These are phyloP conservation scores for Leccinum pachyderme DNA, from an alignment of 1,284 basidiomycete species.

Conservation along the genomic window DNA sequence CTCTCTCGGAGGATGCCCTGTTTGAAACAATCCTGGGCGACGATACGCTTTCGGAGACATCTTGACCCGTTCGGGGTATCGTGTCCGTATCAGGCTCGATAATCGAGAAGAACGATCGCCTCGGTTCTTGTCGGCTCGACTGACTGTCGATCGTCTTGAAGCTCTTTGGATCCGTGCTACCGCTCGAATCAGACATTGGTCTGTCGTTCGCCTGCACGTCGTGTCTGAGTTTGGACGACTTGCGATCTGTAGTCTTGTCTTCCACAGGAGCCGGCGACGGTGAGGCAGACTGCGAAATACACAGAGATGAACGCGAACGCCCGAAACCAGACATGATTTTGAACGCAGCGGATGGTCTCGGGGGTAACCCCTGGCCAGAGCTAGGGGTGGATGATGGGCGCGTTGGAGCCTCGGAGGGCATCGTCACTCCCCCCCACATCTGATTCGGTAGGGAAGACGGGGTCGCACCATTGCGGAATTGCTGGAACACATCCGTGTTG, in stretches of 20 bases:
- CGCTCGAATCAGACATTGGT: conserved; percentile 50
- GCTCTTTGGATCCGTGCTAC: conserved; percentile 48
- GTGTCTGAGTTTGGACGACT: conserved; percentile 32
- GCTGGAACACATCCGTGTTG: conserved; percentile 51
- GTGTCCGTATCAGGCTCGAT: conserved; percentile 24
- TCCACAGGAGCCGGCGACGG: conserved; percentile 31
- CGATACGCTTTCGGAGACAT: conserved; percentile 9
- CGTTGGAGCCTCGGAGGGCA: conserved; percentile 55
- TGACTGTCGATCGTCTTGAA: conserved; percentile 40
- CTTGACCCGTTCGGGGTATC: conserved; percentile 11
- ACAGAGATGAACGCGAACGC: conserved; percentile 50
- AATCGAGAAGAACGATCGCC: conserved; percentile 30
- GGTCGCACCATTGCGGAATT: conserved; percentile 48
- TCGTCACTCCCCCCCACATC: conserved; percentile 35
- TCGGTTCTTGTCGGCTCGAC: conserved; percentile 35
- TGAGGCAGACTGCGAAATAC: conserved; percentile 22
- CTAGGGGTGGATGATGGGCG: conserved; percentile 36
- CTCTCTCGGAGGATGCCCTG: conserved; percentile 12
- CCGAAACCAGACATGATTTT: conserved; percentile 64
- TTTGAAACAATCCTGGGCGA: conserved; percentile 15
- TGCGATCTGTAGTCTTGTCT: conserved; percentile 33
- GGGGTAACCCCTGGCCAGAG: conserved; percentile 25
- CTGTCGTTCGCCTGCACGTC: conserved; percentile 39
- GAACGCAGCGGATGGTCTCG: conserved; percentile 57
- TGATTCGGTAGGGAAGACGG: conserved; percentile 29